Conservation (phyloP, 2,329 filamentous ascomycete genomes). For the Nakataea oryzae region DNA sequence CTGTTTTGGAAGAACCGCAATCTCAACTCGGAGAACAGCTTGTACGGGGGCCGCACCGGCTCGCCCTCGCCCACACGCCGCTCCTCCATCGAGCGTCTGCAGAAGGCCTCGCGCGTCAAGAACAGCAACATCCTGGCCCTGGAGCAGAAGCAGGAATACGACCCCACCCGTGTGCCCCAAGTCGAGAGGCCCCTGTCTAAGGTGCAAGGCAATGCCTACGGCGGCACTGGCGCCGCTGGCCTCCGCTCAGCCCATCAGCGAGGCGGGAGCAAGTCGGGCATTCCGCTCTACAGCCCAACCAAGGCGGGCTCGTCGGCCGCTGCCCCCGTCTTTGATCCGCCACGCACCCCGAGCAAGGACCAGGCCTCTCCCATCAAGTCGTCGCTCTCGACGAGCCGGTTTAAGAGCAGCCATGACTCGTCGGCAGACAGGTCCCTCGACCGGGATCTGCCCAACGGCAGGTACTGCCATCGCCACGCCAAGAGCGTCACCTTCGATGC, state of each 20-base stretch:
- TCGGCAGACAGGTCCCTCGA: slow-evolving; percentile 52
- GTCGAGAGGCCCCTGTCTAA: slow-evolving; percentile 76
- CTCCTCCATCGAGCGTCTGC: slow-evolving; percentile 89
- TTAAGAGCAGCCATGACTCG: slow-evolving; percentile 57
- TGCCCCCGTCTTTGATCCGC: slow-evolving; percentile 17
- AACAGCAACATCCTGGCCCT: slow-evolving; percentile 96
- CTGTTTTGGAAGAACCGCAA: slow-evolving; percentile 83
- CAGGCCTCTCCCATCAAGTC: slow-evolving; percentile 80
- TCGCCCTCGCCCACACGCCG: slow-evolving; percentile 67
- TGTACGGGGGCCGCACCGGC: slow-evolving; percentile 45
- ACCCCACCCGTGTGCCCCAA: slow-evolving; percentile 65
- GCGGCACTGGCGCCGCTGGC: slow-evolving; percentile 43
- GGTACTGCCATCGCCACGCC: slow-evolving; percentile 67
- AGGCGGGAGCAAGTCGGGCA: slow-evolving; percentile 48
- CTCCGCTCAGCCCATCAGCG: slow-evolving; percentile 41
- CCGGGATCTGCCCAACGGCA: slow-evolving; percentile 51
- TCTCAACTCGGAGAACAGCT: slow-evolving; percentile 62
- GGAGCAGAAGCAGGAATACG: slow-evolving; percentile 87
- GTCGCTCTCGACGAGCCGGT: slow-evolving; percentile 61
- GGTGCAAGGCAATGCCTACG: slow-evolving; percentile 62
- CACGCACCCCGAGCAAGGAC: slow-evolving; percentile 52
- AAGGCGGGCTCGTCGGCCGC: slow-evolving; percentile 30
- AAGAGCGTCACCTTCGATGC: slow-evolving; percentile 98
- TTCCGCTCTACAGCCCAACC: slow-evolving; percentile 46
- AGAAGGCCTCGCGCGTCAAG: slow-evolving; percentile 89